A percentile compares a stretch with the other conserved stretches of the same genome.
Evolutionary conservation across 495 filamentous ascomycete species (phyloP).

Genomic region (Cudoniella acicularis): DNA sequence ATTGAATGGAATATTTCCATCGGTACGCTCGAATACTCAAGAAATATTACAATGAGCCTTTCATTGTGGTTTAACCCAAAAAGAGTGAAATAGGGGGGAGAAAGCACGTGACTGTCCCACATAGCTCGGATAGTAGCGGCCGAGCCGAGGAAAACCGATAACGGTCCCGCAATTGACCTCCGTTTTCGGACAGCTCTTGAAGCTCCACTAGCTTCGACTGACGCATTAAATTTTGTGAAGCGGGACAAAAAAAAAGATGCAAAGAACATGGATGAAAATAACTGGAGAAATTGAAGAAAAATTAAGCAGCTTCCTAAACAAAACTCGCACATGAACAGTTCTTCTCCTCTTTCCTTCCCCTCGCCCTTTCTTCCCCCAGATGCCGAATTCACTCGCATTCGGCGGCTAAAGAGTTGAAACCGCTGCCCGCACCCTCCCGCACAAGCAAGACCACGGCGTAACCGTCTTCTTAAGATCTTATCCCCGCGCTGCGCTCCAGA

Average conservation of each 20-base stretch:
- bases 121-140: too few relatives aligned
- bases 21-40: too few relatives aligned
- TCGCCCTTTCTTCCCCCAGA: slow-evolving; percentile 27
- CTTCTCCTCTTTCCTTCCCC: slow-evolving; percentile 15
- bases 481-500: neutral
- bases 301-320: neutral
- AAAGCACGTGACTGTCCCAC: too few relatives aligned
- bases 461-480: neutral
- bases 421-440: neutral
- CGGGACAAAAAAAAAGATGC: neutral
- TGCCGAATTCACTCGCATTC: slow-evolving; percentile 7
- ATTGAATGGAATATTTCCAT: too few relatives aligned
- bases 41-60: too few relatives aligned
- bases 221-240: neutral
- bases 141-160: too few relatives aligned
- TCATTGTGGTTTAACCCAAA: too few relatives aligned
- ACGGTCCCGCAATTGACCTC: too few relatives aligned
- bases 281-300: neutral
- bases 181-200: slow-evolving; percentile 9
- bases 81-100: too few relatives aligned
- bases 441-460: neutral
- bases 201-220: too few relatives aligned
- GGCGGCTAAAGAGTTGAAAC: neutral
- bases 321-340: neutral
- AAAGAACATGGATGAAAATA: neutral